A percentile compares a stretch with the other conserved stretches of the same genome.
These are phyloP conservation scores for Micractinium sp. DNA, from an alignment of 139 green algal genomes.

Conservation along the genomic window DNA sequence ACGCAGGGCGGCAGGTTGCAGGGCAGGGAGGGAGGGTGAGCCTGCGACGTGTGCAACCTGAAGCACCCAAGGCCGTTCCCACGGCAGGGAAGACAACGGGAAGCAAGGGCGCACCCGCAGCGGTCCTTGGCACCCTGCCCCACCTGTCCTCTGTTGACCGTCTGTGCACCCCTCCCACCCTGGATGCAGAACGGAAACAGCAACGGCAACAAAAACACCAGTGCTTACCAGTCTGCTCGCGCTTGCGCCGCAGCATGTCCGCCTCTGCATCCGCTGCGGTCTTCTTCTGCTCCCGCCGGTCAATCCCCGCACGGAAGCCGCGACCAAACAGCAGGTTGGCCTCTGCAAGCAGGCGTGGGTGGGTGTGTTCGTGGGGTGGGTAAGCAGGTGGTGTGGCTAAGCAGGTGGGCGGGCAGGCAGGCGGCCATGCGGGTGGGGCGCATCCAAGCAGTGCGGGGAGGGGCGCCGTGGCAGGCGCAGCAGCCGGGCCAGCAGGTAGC, in stretches of 20 bases:
- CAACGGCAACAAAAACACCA: background rate
- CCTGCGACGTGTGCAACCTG: background rate
- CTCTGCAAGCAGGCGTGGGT: conserved; percentile 57
- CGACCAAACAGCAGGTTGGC: conserved; percentile 93
- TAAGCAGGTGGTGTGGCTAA: too few species aligned
- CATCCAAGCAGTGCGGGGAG: too few species aligned
- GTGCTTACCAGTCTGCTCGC: background rate
- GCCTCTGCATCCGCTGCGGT: conserved; percentile 69
- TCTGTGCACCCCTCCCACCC: background rate
- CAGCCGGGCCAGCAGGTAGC: too few species aligned
- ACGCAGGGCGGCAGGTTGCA: background rate
- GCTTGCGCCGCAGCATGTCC: conserved; percentile 57
- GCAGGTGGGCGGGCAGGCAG: too few species aligned
- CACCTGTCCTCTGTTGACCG: background rate
- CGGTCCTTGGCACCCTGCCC: background rate
- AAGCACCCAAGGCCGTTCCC: background rate
- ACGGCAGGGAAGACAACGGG: background rate
- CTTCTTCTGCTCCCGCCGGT: conserved; percentile 96
- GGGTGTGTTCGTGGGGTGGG: too few species aligned
- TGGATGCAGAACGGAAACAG: too few species aligned
- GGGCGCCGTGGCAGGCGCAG: too few species aligned
- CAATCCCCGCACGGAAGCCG: conserved; percentile 91
- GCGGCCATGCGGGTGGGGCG: too few species aligned
- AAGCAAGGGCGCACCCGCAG: background rate
- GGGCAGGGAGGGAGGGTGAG: too few species aligned